Percentiles rank a stretch among this genome's conserved stretches.
Conservation (phyloP, 805 yeast genomes). For the Candida wancherniae region DNA sequence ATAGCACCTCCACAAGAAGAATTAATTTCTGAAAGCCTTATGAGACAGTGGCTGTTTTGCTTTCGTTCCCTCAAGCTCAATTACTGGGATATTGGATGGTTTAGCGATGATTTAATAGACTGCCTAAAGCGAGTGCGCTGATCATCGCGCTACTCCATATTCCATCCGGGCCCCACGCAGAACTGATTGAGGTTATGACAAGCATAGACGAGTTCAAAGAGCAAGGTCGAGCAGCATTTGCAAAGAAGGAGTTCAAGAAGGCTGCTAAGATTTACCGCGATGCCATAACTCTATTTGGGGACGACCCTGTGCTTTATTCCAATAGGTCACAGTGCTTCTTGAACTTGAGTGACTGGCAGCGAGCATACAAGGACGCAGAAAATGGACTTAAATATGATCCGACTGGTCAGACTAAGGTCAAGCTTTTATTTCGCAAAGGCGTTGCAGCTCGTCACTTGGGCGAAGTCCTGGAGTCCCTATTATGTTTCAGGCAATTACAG, state of each 20-base stretch:
- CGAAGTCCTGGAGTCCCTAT: conserved; percentile 20
- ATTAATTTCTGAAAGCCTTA: too few relatives aligned
- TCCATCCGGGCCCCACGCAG: too few relatives aligned
- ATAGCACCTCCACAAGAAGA: too few relatives aligned
- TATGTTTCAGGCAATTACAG: conserved; percentile 33
- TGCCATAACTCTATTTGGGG: conserved; percentile 48
- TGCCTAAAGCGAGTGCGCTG: too few relatives aligned
- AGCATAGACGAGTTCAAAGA: conserved; percentile 30
- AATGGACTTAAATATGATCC: conserved; percentile 39
- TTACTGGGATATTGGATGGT: too few relatives aligned
- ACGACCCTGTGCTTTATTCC: conserved; percentile 55
- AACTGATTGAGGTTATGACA: too few relatives aligned
- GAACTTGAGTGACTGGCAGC: conserved; percentile 44
- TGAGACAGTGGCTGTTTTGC: too few relatives aligned
- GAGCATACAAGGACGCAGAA: conserved; percentile 48
- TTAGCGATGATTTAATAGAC: too few relatives aligned
- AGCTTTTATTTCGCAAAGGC: conserved; percentile 51
- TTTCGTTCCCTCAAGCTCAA: too few relatives aligned
- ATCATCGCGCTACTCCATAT: too few relatives aligned
- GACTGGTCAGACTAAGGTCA: conserved; percentile 33
- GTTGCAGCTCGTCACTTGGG: conserved; percentile 31
- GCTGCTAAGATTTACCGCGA: conserved; percentile 54
- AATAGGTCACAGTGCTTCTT: conserved; percentile 66
- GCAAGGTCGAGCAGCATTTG: conserved; percentile 53
- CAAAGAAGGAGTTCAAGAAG: conserved; percentile 35